phyloP scores from a whole-genome alignment of 2,329 filamentous ascomycete genomes.

The Pseudopithomyces chartarum region DNA sequence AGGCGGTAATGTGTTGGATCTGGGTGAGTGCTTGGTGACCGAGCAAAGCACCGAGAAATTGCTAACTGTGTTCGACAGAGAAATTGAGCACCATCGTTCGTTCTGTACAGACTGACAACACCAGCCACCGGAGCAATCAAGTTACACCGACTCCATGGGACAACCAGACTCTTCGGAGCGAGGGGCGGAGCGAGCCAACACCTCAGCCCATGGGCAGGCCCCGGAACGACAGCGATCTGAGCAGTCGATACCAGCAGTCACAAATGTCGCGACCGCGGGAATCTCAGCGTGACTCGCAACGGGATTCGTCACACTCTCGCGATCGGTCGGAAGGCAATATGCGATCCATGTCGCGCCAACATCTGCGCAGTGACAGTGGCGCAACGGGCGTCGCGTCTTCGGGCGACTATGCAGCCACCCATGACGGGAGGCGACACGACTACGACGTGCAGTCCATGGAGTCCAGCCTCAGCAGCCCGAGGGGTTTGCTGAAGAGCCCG shows the following conservation, averaged over 20 bases:
- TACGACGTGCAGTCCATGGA: slow-evolving; percentile 98
- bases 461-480: slow-evolving; percentile 76
- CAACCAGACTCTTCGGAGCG: slow-evolving; percentile 47
- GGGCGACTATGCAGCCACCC: slow-evolving; percentile 77
- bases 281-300: slow-evolving; percentile 22
- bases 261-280: slow-evolving; percentile 38
- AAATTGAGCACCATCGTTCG: slow-evolving; percentile 94
- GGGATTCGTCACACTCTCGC: slow-evolving; percentile 4
- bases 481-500: slow-evolving; percentile 74
- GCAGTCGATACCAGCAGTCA: slow-evolving; percentile 33
- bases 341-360: slow-evolving; percentile 49
- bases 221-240: slow-evolving; percentile 41
- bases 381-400: slow-evolving; percentile 74
- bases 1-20: slow-evolving; percentile 88
- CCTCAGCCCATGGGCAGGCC: slow-evolving; percentile 41
- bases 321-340: slow-evolving; percentile 28
- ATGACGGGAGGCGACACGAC: slow-evolving; percentile 80
- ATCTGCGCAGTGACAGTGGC: slow-evolving; percentile 79
- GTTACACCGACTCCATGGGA: slow-evolving; percentile 74
- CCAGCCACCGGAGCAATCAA: slow-evolving; percentile 49
- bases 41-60: background rate
- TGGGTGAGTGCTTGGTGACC: slow-evolving; percentile 63
- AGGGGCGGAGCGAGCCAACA: slow-evolving; percentile 54
- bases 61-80: slow-evolving; percentile 60
- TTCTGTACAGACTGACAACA: slow-evolving; percentile 72